Evolutionary conservation across 1,284 basidiomycete species (phyloP), one percentile per base, ranked within the genome.

Genomic region (Microbotryomycetes sp.): DNA sequence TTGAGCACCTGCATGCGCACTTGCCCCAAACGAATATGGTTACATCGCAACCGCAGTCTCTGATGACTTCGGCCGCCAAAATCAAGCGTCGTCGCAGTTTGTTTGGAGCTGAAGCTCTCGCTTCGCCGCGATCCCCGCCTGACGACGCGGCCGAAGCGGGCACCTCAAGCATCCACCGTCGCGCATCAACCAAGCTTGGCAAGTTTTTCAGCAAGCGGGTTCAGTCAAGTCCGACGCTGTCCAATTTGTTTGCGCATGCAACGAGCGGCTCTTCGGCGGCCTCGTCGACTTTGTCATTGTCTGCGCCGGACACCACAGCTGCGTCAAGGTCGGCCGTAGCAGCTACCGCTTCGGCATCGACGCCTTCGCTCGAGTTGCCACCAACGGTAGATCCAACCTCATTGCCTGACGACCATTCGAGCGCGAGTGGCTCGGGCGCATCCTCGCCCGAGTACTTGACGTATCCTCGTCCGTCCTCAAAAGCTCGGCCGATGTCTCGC

Each of bases 81-180:
- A 41, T 66, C 23, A 54, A 56, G 18, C 59, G 62, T 9, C 65
- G 65, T 48, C 56, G 55, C 35, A 59, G 57, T 27, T 53, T 56
- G 26, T 57, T 66, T 52, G 64, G 60, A 1, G 52, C 63, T 7
- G 53, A 45, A 24, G 46, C 55, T 6, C 64, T 61, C 9, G 52
- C 56, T 35, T 56, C 46, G 35, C 60, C 35, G 49, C 60, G 7
- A 46, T 24, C 48, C 15, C n/a, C 29, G 16, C 35, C n/a, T 4
- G 30, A 31, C 2, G 46, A 51, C 30, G 52, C 60, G 6, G 54
- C 53, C 31, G 50, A 55, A 2, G 57, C 57, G 4, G 41, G 52
- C n/a, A 48, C 48, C 62, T 21, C 27, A 26, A 30, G 28, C 11
- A 15, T 56, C 23, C 54, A 56, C 18, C 54, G 54, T 24, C 54